Percentiles rank a stretch among this genome's conserved stretches.
Conservation (phyloP, 192 early-diverging fungal species). For the Endogone sp. region DNA sequence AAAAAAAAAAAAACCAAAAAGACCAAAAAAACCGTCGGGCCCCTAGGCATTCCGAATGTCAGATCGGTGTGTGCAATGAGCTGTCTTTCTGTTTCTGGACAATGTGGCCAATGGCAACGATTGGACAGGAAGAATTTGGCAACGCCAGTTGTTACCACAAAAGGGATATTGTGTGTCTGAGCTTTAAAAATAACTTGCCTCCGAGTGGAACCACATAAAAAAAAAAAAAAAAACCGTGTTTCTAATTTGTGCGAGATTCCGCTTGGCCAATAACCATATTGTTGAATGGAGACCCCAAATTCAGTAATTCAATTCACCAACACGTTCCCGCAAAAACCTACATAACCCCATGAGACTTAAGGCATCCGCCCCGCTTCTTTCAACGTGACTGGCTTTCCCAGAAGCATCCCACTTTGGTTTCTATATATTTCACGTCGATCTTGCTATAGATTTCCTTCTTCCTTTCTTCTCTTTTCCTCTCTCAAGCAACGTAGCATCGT, state of each 20-base stretch:
- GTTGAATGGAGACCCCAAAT: not conserved
- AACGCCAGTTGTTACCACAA: not conserved
- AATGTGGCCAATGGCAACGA: not conserved
- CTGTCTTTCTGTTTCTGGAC: not conserved
- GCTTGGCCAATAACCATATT: not conserved
- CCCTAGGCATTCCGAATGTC: not conserved
- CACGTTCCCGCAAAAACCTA: not conserved
- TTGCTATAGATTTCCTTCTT: not conserved
- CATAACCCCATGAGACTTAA: not conserved
- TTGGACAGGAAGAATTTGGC: not conserved
- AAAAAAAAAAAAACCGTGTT: not conserved
- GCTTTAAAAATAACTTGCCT: not conserved
- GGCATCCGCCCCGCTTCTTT: not conserved
- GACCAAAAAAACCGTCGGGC: not conserved
- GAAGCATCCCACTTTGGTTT: not conserved
- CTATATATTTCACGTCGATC: not conserved
- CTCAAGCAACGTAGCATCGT: not conserved
- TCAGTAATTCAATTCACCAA: not conserved
- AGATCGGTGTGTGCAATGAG: not conserved
- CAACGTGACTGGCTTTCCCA: not conserved
- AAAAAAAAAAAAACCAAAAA: not conserved
- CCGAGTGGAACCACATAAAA: not conserved
- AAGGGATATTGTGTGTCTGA: not conserved
- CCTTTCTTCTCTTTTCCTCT: not conserved
- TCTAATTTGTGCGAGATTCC: not conserved